A percentile compares a stretch with the other conserved stretches of the same genome.
phyloP scores from a whole-genome alignment of 805 yeast species.

The Metahyphopichia silvanorum region DNA sequence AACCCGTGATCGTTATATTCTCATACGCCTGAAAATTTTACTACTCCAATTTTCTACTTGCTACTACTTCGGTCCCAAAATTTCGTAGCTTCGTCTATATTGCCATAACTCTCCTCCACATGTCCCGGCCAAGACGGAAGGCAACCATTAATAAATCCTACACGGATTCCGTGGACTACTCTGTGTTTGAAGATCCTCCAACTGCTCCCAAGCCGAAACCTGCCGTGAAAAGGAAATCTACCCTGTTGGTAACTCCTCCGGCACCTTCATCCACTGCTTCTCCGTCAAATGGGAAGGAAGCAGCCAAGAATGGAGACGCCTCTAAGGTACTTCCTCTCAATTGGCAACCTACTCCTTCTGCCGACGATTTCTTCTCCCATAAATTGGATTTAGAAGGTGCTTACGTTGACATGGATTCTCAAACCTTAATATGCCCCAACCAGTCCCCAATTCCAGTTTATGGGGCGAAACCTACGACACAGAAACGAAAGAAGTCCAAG shows the following conservation, averaged over 20 bases:
- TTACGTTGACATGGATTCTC: conserved; percentile 33
- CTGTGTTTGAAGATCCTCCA: conserved; percentile 16
- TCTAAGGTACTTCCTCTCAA: conserved; percentile 34
- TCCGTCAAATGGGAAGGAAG: not conserved
- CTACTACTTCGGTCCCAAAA: too few relatives aligned
- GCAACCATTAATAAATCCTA: conserved; percentile 37
- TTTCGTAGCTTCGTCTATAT: too few relatives aligned
- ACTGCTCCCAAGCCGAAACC: conserved; percentile 1
- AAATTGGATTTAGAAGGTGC: conserved; percentile 41
- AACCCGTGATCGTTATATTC: too few relatives aligned
- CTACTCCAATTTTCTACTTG: too few relatives aligned
- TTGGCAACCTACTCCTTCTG: conserved; percentile 46
- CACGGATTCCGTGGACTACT: conserved; percentile 27
- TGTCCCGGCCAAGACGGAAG: conserved; percentile 33
- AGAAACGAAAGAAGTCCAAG: conserved; percentile 7
- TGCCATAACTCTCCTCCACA: too few relatives aligned
- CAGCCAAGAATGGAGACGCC: conserved; percentile 3
- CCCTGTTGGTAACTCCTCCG: not conserved
- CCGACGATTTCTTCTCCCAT: conserved; percentile 40
- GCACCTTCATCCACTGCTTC: conserved; percentile 2
- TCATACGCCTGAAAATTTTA: too few relatives aligned
- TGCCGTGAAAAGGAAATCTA: conserved; percentile 4
- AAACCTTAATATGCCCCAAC: conserved; percentile 36
- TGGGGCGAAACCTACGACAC: not conserved
- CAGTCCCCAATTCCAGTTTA: conserved; percentile 13